Evolutionary conservation across 352 stramenopile species (phyloP).

Genomic region (Pythium brassicae): DNA sequence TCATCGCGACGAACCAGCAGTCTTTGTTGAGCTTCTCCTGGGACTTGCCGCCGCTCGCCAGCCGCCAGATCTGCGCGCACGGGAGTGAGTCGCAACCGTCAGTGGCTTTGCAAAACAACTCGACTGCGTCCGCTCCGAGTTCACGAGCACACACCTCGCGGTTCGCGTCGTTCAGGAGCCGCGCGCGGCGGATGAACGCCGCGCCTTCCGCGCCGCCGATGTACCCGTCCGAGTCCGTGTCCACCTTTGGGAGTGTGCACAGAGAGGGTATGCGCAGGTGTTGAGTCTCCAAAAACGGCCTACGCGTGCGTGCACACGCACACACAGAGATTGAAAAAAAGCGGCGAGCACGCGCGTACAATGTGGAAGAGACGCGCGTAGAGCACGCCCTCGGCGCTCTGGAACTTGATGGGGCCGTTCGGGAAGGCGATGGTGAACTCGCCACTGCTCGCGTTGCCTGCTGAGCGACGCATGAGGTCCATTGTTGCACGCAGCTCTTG

Average conservation of each 20-base stretch:
- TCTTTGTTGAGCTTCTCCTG: slow-evolving; percentile 85
- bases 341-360: slow-evolving; percentile 22
- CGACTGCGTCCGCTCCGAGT: too few species aligned
- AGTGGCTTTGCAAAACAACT: too few species aligned
- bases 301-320: background rate
- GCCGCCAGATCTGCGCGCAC: slow-evolving; percentile 66
- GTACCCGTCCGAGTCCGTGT: slow-evolving; percentile 72
- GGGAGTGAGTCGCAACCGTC: background rate
- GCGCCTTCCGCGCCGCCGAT: slow-evolving; percentile 72
- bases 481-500: slow-evolving; percentile 2
- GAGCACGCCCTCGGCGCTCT: slow-evolving; percentile 72
- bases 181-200: slow-evolving; percentile 75
- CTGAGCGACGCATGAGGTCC: slow-evolving; percentile 17
- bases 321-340: background rate
- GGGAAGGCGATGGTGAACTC: slow-evolving; percentile 81
- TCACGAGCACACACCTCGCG: slow-evolving; percentile 62
- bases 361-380: slow-evolving; percentile 84
- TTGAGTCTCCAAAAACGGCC: too few species aligned
- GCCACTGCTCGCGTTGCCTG: slow-evolving; percentile 22
- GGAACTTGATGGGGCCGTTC: slow-evolving; percentile 84
- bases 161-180: slow-evolving; percentile 80
- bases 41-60: slow-evolving; percentile 85
- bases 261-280: too few species aligned
- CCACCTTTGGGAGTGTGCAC: slow-evolving; percentile 35
- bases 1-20: slow-evolving; percentile 89